phyloP scores from a whole-genome alignment of 495 filamentous ascomycete genomes.

The Lindgomyces ingoldianus region DNA sequence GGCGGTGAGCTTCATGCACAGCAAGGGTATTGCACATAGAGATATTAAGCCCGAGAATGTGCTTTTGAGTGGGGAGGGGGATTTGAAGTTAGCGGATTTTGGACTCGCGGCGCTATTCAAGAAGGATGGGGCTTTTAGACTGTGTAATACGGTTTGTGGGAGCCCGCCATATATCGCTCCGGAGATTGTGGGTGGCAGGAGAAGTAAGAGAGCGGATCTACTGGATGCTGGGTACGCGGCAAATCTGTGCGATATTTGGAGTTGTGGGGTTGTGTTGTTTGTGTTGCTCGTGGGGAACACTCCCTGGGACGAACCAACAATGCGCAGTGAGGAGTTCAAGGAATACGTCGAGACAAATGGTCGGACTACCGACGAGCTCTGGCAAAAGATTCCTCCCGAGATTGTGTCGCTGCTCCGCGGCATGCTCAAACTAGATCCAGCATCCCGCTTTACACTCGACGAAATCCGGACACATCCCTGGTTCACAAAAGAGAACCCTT shows the following conservation, averaged over 20 bases:
- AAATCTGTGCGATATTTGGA: slow-evolving; percentile 92
- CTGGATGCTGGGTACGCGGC: slow-evolving; percentile 71
- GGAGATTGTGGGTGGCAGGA: slow-evolving; percentile 60
- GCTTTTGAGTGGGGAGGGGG: slow-evolving; percentile 67
- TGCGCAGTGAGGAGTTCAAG: slow-evolving; percentile 52
- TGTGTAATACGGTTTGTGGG: slow-evolving; percentile 85
- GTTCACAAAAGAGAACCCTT: slow-evolving; percentile 83
- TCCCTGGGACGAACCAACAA: slow-evolving; percentile 92
- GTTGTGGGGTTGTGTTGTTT: slow-evolving; percentile 93
- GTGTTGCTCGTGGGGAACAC: slow-evolving; percentile 95
- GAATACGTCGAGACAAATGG: slow-evolving; percentile 81
- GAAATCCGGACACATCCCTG: slow-evolving; percentile 92
- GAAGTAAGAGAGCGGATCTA: slow-evolving; percentile 36
- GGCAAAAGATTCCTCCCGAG: slow-evolving; percentile 75
- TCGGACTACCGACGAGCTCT: slow-evolving; percentile 79
- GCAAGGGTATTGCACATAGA: slow-evolving; percentile 52
- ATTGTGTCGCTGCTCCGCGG: slow-evolving; percentile 85
- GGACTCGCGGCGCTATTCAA: slow-evolving; percentile 92
- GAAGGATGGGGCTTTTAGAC: slow-evolving; percentile 76
- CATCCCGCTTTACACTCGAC: slow-evolving; percentile 76
- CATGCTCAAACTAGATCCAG: slow-evolving; percentile 84
- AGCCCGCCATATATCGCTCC: slow-evolving; percentile 97
- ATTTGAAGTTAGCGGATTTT: slow-evolving; percentile 96
- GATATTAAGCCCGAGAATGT: slow-evolving; percentile 52
- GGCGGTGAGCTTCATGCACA: slow-evolving; percentile 93